Base-by-base conservation (phyloP, 176 grass and related monocot genomes). In the Calamus simplicifolius region DNA sequence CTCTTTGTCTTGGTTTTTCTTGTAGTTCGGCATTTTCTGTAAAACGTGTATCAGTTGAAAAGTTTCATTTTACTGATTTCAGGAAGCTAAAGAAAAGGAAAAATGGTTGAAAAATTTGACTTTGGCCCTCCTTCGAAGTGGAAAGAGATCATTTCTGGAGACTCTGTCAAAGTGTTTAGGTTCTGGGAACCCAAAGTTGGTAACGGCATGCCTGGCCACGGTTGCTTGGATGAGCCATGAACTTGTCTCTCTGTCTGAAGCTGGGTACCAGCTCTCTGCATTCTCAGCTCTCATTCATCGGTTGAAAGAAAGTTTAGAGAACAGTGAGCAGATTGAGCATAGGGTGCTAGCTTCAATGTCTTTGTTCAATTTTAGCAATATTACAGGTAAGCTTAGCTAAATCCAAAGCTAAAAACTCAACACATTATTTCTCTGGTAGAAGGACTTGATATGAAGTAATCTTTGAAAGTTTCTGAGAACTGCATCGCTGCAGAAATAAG, bases 201-300 rank as follows among this genome's bases (percentile, higher is more conserved):
- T 35, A 26, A 49, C 50, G 18, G 51, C 78, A 18, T 73, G 78
- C 75, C 74, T 85, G 55, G 64, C 79, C 10, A 82, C 71, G 18
- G 71, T 70, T 4, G 75, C 19, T 35, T 85, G 87, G 81, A 75
- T 85, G 59, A 82, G 78, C 82, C 71, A 27, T 2, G 68, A 78
- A 23, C 67, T 89, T 21, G 54, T 30, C 30, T 61, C 71, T 5
- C 16, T 26, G 3, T 64, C 67, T 65, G 54, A 63, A 25, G 0
- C 49, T 43, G 76, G 67, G 55, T 17, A 72, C 64, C 75, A 72
- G 43, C 71, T 85, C n/a, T 62, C 71, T 5, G 75, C 75, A 48
- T 90, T 90, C 61, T 76, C 71, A 48, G 71, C 67, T 4, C 75
- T 90, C 51, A 64, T 85, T 16, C 78, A 75, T 62, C 71, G 48